Evolutionary conservation across 208 protist species (phyloP).

Genomic region (Trypanosoma conorhini): DNA sequence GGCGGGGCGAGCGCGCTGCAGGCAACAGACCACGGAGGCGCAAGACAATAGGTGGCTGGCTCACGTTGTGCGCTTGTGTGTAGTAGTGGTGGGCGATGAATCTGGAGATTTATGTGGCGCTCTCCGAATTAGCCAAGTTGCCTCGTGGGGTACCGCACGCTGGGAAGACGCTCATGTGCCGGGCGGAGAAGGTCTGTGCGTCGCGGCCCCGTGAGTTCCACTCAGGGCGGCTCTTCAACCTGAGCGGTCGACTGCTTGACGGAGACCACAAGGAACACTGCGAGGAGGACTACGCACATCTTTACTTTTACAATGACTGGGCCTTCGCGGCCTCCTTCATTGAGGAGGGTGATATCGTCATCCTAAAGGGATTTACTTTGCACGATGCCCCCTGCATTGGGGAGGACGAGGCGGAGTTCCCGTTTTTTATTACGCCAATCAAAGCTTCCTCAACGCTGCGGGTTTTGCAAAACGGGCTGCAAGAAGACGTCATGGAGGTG

Average conservation of each 20-base stretch:
- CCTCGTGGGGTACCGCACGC: slow-evolving; percentile 27
- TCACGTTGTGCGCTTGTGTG: too few species aligned
- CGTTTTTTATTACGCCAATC: slow-evolving; percentile 46
- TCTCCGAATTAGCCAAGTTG: slow-evolving; percentile 35
- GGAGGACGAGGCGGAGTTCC: slow-evolving; percentile 21
- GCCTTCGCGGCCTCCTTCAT: slow-evolving; percentile 63
- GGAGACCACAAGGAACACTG: slow-evolving; percentile 7
- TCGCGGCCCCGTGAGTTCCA: slow-evolving; percentile 59
- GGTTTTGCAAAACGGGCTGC: slow-evolving; percentile 43
- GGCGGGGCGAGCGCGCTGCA: not conserved
- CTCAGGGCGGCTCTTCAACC: slow-evolving; percentile 53
- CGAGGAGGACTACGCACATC: slow-evolving; percentile 26
- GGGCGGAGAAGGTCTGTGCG: slow-evolving; percentile 38
- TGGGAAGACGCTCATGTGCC: slow-evolving; percentile 44
- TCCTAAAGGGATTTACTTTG: slow-evolving; percentile 46
- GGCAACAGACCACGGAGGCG: not conserved
- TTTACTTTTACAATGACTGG: slow-evolving; percentile 79
- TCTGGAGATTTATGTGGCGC: slow-evolving; percentile 52
- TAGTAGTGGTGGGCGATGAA: slow-evolving; percentile 1
- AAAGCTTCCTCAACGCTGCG: slow-evolving; percentile 35
- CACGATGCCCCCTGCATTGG: slow-evolving; percentile 32
- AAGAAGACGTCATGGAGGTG: slow-evolving; percentile 64
- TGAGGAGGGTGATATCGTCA: slow-evolving; percentile 55
- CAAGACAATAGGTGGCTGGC: not conserved
- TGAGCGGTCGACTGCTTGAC: slow-evolving; percentile 37